A percentile compares a stretch with the other conserved stretches of the same genome.
Conservation (phyloP, 495 filamentous ascomycete genomes). For the Xylaria palmicola region DNA sequence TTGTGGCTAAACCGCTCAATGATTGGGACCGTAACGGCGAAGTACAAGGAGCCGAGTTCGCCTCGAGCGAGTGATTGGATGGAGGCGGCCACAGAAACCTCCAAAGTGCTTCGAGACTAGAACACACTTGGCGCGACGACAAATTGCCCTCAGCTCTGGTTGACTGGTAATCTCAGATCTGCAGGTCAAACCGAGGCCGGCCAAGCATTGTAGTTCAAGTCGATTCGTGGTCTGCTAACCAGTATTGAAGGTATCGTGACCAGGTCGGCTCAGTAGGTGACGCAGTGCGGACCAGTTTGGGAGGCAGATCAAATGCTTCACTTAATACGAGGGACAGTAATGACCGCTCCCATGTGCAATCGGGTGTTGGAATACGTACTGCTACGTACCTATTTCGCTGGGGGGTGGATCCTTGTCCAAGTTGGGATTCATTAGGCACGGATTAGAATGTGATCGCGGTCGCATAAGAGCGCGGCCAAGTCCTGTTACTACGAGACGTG, state of each 20-base stretch:
- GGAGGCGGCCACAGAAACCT: neutral
- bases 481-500: slow-evolving; percentile 10
- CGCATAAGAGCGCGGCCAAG: slow-evolving; percentile 24
- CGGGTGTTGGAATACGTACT: too few species aligned
- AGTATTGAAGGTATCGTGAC: neutral
- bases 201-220: neutral
- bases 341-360: too few species aligned
- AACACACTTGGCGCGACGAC: neutral
- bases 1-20: neutral
- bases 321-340: too few species aligned
- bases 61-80: slow-evolving; percentile 6
- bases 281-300: neutral
- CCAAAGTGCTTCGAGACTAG: neutral
- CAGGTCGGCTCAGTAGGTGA: slow-evolving; percentile 9
- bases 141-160: neutral
- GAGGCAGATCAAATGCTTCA: slow-evolving; percentile 4
- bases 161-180: neutral
- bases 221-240: neutral
- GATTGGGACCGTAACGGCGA: neutral
- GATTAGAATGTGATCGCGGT: slow-evolving; percentile 14
- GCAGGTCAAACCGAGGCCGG: neutral
- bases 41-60: slow-evolving; percentile 2
- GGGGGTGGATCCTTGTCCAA: slow-evolving; percentile 14
- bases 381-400: too few species aligned
- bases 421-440: slow-evolving; percentile 15